Conservation (phyloP, 192 early-diverging fungal species). For the Podila horticola region DNA sequence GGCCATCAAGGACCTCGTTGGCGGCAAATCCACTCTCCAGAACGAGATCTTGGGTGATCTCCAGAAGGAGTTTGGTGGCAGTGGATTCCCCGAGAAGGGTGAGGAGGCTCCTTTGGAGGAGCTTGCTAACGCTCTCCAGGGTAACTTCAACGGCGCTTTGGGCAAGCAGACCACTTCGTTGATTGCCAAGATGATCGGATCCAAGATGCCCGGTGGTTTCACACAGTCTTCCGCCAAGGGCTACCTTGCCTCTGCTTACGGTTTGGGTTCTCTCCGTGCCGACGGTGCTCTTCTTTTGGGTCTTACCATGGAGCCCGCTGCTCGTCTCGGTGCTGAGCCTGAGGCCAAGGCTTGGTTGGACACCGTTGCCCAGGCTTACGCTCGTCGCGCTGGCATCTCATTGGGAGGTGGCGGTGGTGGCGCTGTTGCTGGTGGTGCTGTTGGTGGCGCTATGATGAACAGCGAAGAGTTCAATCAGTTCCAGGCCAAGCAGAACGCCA, state of each 20-base stretch:
- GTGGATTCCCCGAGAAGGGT: slow-evolving; percentile 86
- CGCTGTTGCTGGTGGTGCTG: slow-evolving; percentile 60
- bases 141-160: slow-evolving; percentile 71
- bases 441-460: slow-evolving; percentile 76
- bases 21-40: slow-evolving; percentile 96
- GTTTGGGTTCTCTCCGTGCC: slow-evolving; percentile 79
- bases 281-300: slow-evolving; percentile 83
- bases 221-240: slow-evolving; percentile 80
- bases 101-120: slow-evolving; percentile 91
- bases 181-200: slow-evolving; percentile 81
- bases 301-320: slow-evolving; percentile 82
- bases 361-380: slow-evolving; percentile 73
- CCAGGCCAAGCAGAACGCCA: slow-evolving; percentile 73
- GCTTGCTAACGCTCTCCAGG: slow-evolving; percentile 73
- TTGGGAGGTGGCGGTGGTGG: slow-evolving; percentile 65
- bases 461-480: slow-evolving; percentile 86
- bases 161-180: slow-evolving; percentile 85
- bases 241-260: slow-evolving; percentile 76
- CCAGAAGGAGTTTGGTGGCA: slow-evolving; percentile 87
- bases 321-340: slow-evolving; percentile 79
- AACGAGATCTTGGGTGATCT: slow-evolving; percentile 97
- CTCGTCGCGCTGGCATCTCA: slow-evolving; percentile 73
- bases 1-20: slow-evolving; percentile 94
- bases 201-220: slow-evolving; percentile 96
- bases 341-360: slow-evolving; percentile 89